Conservation (phyloP, 352 stramenopile genomes). For the Thalassiosira livingstoniorum region DNA sequence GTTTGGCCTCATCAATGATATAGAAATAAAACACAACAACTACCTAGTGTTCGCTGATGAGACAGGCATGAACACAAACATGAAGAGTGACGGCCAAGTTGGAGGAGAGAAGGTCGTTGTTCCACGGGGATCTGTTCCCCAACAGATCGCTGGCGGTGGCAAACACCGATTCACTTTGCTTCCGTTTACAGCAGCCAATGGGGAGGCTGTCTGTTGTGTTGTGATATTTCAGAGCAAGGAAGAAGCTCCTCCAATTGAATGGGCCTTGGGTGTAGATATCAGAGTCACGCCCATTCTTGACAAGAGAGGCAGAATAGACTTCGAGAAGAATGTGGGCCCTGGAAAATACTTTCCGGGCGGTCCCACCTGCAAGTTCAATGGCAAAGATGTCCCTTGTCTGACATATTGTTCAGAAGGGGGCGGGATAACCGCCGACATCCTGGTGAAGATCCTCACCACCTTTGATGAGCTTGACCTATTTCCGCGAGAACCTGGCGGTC, state of each 20-base stretch:
- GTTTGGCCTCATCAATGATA: conserved; percentile 11
- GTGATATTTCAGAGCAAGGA: conserved; percentile 25
- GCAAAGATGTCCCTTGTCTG: conserved; percentile 36
- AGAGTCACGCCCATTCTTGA: conserved; percentile 12
- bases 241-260: neutral
- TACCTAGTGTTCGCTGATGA: conserved; percentile 28
- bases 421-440: conserved; percentile 29
- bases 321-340: conserved; percentile 6
- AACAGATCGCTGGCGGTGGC: conserved; percentile 9
- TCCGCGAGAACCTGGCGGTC: conserved; percentile 2
- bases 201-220: conserved; percentile 21
- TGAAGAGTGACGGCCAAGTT: conserved; percentile 36
- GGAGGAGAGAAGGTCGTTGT: conserved; percentile 21
- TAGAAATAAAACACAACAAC: conserved; percentile 24
- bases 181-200: conserved; percentile 27
- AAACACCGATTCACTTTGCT: conserved; percentile 34
- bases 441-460: conserved; percentile 23
- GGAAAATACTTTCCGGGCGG: conserved; percentile 29
- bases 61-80: conserved; percentile 19
- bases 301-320: conserved; percentile 14
- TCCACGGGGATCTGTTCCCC: conserved; percentile 19
- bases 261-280: conserved; percentile 13
- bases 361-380: conserved; percentile 31
- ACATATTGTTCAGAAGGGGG: conserved; percentile 18
- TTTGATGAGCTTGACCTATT: conserved; percentile 37